Evolutionary conservation across 257 asterid genomes (phyloP).

Genomic region (Penstemon newberryi): DNA sequence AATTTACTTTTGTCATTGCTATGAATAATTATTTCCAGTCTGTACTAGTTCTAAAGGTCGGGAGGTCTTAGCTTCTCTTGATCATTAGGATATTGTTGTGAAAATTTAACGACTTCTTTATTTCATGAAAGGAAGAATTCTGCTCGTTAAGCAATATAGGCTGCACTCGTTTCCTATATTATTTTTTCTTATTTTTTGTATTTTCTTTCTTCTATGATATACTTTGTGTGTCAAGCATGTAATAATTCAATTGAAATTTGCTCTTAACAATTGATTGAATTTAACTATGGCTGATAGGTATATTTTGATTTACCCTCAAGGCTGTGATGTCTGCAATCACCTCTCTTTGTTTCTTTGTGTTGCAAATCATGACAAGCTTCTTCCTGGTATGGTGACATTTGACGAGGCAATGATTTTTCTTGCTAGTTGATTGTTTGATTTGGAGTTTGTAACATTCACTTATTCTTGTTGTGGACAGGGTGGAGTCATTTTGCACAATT

Average conservation of each 20-base stretch:
- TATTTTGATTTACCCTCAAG: constrained; percentile 90
- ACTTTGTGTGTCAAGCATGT: background rate
- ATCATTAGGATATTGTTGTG: too few relatives aligned
- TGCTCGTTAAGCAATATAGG: background rate
- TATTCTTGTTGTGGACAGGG: constrained; percentile 45
- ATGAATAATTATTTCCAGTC: background rate
- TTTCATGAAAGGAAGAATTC: background rate
- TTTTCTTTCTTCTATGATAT: too few relatives aligned
- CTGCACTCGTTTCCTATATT: constrained; percentile 6
- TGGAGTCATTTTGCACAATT: constrained; percentile 98
- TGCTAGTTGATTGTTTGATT: constrained; percentile 1
- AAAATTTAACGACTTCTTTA: too few relatives aligned
- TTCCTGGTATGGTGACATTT: constrained; percentile 60
- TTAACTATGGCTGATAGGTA: constrained; percentile 60
- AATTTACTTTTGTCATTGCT: background rate
- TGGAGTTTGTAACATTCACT: constrained; percentile 12
- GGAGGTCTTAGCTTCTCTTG: too few relatives aligned
- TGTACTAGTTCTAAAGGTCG: background rate
- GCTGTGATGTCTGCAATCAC: constrained; percentile 95
- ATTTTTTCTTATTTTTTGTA: too few relatives aligned
- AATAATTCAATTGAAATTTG: background rate
- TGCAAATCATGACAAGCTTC: constrained; percentile 97
- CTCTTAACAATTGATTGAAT: constrained; percentile 25
- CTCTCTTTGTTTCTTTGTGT: constrained; percentile 94
- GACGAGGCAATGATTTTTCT: background rate